Evolutionary conservation across 257 asterid species (phyloP), one percentile per base, ranked within the genome.

Genomic region (Plectranthus barbatus): DNA sequence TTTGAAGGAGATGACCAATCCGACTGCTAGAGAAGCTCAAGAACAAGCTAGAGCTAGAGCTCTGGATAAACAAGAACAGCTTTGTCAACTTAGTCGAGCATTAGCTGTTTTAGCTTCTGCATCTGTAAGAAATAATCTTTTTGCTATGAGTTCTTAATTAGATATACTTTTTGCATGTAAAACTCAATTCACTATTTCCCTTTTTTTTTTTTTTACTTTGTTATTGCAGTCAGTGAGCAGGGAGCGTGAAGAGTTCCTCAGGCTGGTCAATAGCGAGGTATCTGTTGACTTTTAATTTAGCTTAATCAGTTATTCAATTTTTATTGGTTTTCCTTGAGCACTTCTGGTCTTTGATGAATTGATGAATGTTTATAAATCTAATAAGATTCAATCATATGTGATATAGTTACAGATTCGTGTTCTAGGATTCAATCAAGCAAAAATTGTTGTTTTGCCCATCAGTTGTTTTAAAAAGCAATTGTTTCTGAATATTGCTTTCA

Each of bases 221-320:
- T 60, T 61, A 13, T 73, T 6, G 80, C 88, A 90, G 95, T 87
- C 95, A 11, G 92, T 90, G 80, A 85, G 94, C 85, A 82, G 83
- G 65, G 95, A 87, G 82, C 88, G 95, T 29, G 95, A 87, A 73
- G 90, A 81, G 72, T 90, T 90, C 74, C 68, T 90, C 74, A 87
- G 90, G 72, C 95, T 90, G 64, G 95, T 90, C 70, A 90, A 85
- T 67, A 80, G 77, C 76, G 97, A 90, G 97, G 97, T 90, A 87
- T 34, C 52, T 41, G 41, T 55, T 48, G 59, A 40, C 45, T 41
- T 4, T 34, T 19, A 56, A 15, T 34, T 49, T 45, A 42, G 40
- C 73, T n/a, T n/a, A n/a, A n/a, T n/a, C n/a, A n/a, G n/a, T n/a
- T 66, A 12, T 50, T 48, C 54, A 60, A 21, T 64, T 41, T 50